Evolutionary conservation across 495 filamentous ascomycete species (phyloP).

Genomic region (Diplogelasinospora grovesii): DNA sequence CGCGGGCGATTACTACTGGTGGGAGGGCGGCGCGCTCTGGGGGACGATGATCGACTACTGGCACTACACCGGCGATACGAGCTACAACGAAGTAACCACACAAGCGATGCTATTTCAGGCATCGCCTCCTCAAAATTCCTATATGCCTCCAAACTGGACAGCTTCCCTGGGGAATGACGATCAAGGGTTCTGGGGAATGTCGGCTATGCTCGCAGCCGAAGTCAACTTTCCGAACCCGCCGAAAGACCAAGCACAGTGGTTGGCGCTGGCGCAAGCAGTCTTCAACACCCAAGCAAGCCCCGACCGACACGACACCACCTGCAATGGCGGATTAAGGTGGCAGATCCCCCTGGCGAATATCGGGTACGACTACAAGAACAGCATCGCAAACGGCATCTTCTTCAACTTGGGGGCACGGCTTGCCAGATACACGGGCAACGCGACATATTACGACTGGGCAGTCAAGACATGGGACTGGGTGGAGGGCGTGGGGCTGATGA

Average conservation of each 20-base stretch:
- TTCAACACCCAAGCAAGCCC: constrained; percentile 60
- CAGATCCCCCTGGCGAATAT: constrained; percentile 65
- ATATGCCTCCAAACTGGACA: constrained; percentile 61
- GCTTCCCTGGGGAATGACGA: constrained; percentile 68
- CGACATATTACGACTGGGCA: constrained; percentile 72
- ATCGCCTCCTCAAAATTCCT: constrained; percentile 46
- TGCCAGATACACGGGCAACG: constrained; percentile 65
- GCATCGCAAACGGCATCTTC: constrained; percentile 62
- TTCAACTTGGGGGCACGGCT: constrained; percentile 74
- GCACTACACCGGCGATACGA: constrained; percentile 56
- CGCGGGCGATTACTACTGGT: constrained; percentile 46
- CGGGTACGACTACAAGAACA: constrained; percentile 76
- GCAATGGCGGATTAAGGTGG: constrained; percentile 68
- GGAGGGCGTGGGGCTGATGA: constrained; percentile 54
- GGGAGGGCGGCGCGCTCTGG: constrained; percentile 34
- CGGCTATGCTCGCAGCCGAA: constrained; percentile 64
- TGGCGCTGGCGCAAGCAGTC: constrained; percentile 62
- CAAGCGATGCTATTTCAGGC: constrained; percentile 55
- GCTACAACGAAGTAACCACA: constrained; percentile 52
- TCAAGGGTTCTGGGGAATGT: constrained; percentile 71
- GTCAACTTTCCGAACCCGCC: constrained; percentile 54
- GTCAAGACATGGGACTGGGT: constrained; percentile 68
- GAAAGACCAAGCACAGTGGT: constrained; percentile 54
- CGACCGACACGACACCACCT: constrained; percentile 47
- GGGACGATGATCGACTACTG: constrained; percentile 59